Percentiles rank a stretch among this genome's conserved stretches.
Conservation (phyloP, 495 filamentous ascomycete species). For the Cudoniella acicularis region DNA sequence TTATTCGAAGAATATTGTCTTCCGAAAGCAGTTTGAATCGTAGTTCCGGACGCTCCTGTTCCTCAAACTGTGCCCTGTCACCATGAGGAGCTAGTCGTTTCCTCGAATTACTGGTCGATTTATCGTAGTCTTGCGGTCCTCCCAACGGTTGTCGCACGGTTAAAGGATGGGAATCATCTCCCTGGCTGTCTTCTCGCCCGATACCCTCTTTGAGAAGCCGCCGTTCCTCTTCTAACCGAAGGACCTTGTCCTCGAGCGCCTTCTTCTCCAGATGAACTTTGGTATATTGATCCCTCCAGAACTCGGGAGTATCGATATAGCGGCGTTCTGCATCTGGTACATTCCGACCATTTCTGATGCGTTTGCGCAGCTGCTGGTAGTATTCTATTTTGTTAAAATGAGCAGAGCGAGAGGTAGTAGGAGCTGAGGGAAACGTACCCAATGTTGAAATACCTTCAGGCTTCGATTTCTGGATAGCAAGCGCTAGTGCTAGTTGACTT, state of each 20-base stretch:
- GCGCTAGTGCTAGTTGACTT: conserved; percentile 41
- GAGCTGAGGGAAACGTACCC: conserved; percentile 26
- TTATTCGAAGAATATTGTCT: conserved; percentile 1
- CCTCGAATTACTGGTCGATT: not conserved
- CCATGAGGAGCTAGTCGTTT: not conserved
- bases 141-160: not conserved
- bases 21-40: not conserved
- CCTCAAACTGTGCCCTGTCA: not conserved
- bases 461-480: conserved; percentile 44
- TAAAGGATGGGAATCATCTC: not conserved
- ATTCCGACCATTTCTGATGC: conserved; percentile 28
- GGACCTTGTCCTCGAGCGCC: conserved; percentile 39
- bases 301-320: conserved; percentile 43
- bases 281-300: conserved; percentile 49
- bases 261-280: conserved; percentile 42
- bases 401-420: not conserved
- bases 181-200: not conserved
- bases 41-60: too few species aligned
- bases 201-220: not conserved
- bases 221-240: conserved; percentile 35
- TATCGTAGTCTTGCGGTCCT: not conserved
- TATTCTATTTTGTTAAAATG: conserved; percentile 33
- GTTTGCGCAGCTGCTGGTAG: conserved; percentile 34
- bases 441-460: conserved; percentile 33
- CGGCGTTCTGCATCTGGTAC: not conserved